phyloP scores from a whole-genome alignment of 768 basidiomycete species.

The Boletus tylopilopsis region DNA sequence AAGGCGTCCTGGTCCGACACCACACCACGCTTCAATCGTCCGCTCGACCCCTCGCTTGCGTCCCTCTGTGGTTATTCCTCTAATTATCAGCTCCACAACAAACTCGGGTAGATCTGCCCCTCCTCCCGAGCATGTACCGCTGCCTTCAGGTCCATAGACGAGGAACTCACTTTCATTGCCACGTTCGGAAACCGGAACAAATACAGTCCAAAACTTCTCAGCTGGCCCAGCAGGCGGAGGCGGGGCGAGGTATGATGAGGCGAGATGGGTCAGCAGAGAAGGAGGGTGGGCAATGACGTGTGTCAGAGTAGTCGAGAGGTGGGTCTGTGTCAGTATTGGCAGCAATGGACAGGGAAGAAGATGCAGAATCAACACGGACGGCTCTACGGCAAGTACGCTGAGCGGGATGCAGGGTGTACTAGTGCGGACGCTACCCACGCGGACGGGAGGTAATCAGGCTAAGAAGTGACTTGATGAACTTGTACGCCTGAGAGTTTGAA shows the following conservation, averaged over 20 bases:
- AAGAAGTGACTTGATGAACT: conserved; percentile 48
- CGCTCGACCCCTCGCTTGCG: conserved; percentile 56
- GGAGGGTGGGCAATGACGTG: conserved; percentile 71
- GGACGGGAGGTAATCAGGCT: conserved; percentile 42
- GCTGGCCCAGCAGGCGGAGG: conserved; percentile 61
- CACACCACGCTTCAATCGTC: conserved; percentile 60
- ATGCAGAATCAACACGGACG: conserved; percentile 62
- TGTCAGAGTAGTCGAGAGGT: conserved; percentile 61
- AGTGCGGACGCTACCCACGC: conserved; percentile 36
- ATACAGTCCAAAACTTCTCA: conserved; percentile 80
- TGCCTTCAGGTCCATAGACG: conserved; percentile 53
- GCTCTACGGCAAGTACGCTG: conserved; percentile 31
- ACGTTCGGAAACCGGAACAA: conserved; percentile 66
- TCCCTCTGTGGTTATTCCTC: conserved; percentile 40
- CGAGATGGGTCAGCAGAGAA: conserved; percentile 61
- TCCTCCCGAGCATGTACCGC: conserved; percentile 37
- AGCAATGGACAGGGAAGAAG: conserved; percentile 47
- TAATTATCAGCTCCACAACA: conserved; percentile 58
- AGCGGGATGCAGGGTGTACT: conserved; percentile 1
- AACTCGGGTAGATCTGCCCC: conserved; percentile 43
- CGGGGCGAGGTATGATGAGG: conserved; percentile 63
- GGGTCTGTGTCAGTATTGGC: conserved; percentile 53
- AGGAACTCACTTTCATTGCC: conserved; percentile 55
- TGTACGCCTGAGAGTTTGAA: conserved; percentile 50
- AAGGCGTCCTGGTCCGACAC: conserved; percentile 42